A percentile compares a stretch with the other conserved stretches of the same genome.
phyloP scores from a whole-genome alignment of 305 asterid genomes.

The Vinca major region DNA sequence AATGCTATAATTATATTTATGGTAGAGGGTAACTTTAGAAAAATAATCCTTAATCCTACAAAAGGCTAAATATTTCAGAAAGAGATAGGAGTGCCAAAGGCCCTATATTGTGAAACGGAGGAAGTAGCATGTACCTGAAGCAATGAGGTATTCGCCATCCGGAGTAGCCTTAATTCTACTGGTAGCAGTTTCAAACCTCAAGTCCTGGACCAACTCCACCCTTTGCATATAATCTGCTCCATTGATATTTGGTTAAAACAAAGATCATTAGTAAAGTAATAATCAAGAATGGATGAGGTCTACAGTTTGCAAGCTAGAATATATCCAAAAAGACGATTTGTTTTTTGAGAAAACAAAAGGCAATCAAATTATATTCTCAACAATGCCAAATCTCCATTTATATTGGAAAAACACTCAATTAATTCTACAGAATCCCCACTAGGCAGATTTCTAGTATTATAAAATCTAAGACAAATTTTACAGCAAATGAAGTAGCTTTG shows the following conservation, averaged over 20 bases:
- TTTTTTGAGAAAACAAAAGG: not conserved
- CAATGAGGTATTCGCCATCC: constrained; percentile 79
- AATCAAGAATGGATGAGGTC: not conserved
- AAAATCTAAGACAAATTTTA: not conserved
- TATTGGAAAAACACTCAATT: not conserved
- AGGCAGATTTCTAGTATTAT: not conserved
- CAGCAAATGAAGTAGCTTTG: not conserved
- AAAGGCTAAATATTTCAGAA: too few relatives aligned
- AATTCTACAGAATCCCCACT: not conserved
- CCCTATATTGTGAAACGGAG: too few relatives aligned
- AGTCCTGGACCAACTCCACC: constrained; percentile 76
- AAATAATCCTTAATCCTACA: too few relatives aligned
- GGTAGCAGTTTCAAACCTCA: constrained; percentile 83
- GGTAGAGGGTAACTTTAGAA: too few relatives aligned
- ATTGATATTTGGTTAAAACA: constrained; percentile 13
- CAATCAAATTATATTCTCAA: not conserved
- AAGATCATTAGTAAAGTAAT: constrained; percentile 2
- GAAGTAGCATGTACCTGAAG: constrained; percentile 49
- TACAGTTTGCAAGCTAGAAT: too few relatives aligned
- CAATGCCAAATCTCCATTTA: not conserved
- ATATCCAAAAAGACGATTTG: not conserved
- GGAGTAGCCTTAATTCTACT: constrained; percentile 73
- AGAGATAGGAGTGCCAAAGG: too few relatives aligned
- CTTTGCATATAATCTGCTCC: constrained; percentile 62
- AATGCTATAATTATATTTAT: too few relatives aligned